phyloP scores from a whole-genome alignment of 257 asterid species.

The Cinchona pubescens region DNA sequence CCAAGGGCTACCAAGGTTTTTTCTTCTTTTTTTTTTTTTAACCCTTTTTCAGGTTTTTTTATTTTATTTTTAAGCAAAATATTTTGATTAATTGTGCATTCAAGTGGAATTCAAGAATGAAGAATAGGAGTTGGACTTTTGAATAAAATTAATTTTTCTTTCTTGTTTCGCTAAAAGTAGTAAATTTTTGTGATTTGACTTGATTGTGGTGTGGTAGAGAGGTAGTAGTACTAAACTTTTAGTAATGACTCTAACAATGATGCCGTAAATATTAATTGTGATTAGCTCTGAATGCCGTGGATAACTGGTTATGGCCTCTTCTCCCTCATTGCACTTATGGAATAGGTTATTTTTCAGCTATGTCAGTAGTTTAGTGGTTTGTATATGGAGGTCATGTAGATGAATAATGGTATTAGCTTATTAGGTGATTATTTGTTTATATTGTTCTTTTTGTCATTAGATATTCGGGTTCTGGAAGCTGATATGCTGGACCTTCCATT shows the following conservation, averaged over 20 bases:
- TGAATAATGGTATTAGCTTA: not conserved
- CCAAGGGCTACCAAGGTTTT: constrained; percentile 71
- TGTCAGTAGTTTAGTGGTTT: not conserved
- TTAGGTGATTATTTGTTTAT: constrained; percentile 6
- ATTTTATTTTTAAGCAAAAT: not conserved
- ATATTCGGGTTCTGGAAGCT: constrained; percentile 80
- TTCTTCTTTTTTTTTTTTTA: not conserved
- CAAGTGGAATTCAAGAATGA: not conserved
- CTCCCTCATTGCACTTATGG: not conserved
- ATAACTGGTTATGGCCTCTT: not conserved
- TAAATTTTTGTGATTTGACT: not conserved
- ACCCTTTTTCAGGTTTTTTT: too few species aligned
- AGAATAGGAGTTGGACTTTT: not conserved
- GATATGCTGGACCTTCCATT: constrained; percentile 96
- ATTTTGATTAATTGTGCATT: not conserved
- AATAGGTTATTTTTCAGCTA: too few species aligned
- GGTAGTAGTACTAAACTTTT: too few species aligned
- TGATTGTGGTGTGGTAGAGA: not conserved
- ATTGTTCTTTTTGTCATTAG: constrained; percentile 27
- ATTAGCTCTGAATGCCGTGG: too few species aligned
- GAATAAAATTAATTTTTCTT: not conserved
- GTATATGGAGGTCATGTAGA: too few species aligned
- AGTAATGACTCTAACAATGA: not conserved
- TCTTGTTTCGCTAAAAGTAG: too few species aligned
- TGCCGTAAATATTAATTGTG: not conserved